Base-by-base conservation (phyloP, 2,329 filamentous ascomycete species). In the Penicillium hordei region DNA sequence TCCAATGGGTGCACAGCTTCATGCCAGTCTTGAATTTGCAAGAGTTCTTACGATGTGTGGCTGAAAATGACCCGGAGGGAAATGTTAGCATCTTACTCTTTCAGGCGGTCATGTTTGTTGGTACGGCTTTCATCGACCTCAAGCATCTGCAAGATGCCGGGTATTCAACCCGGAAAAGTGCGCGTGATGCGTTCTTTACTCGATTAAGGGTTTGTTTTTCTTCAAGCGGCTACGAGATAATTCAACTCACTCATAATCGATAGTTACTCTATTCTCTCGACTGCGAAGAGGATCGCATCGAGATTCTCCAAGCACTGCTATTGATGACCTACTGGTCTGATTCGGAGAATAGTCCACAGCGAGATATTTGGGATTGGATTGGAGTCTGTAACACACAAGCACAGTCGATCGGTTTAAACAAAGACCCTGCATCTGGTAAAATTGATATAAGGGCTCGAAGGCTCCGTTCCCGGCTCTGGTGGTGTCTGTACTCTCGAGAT, bases 281-380 rank as follows among this genome's bases (percentile, higher is more conserved):
- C 72, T 93, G 93, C 75, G 92, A 96, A 75, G 86, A 87, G 52
- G 91, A 96, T 72, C 89, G 91, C 50, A 86, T 96, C 48, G 84
- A 90, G 29, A 84, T 96, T 34, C 88, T 96, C 25, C 92, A 96
- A 75, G 87, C 89, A 9, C 80, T 96, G 8, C 80, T 96, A 25
- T 82, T 96, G 55, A 91, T 96, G 88, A 95, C 91, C 6, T 96
- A 94, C 72, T 96, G 92, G 88, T 95, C 95, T 71, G 91, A 96
- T 76, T 93, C 90, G 9, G 90, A 91, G 3, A 91, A 95, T 72
- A 90, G 94, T 43, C 68, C 70, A 69, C 90, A 94, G 71, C 94
- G 95, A 75, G 92, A 96, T 72, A 95, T 91, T 46, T 94, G 91
- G 89, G 91, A 95, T 69, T 95, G 91, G 91, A 94, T 95, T 86